A percentile compares a stretch with the other conserved stretches of the same genome.
These are phyloP conservation scores for Boehmeria nivea DNA, from an alignment of 306 rosid species.

Conservation along the genomic window DNA sequence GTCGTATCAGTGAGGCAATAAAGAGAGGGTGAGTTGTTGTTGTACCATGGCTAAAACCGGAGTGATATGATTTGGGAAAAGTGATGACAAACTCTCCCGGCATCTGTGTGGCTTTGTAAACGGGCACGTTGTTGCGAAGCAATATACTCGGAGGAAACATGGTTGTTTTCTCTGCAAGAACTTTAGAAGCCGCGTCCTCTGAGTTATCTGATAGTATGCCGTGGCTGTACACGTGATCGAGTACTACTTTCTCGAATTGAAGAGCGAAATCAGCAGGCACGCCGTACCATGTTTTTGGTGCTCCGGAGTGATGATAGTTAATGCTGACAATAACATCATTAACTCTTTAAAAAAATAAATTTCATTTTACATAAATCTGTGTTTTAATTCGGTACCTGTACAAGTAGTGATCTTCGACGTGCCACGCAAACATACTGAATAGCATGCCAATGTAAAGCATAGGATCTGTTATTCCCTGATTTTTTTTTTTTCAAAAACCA, in stretches of 20 bases:
- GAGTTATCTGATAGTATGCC: no score
- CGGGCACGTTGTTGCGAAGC: background rate
- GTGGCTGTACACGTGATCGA: background rate
- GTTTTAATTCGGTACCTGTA: slow-evolving; percentile 5
- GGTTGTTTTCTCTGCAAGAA: slow-evolving; percentile 9
- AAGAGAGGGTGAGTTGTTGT: no score
- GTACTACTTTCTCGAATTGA: background rate
- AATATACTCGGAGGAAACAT: slow-evolving; percentile 4
- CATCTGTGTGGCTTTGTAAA: slow-evolving; percentile 5
- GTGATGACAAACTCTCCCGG: slow-evolving; percentile 14
- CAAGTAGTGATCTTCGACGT: slow-evolving; percentile 12
- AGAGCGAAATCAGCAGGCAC: slow-evolving; percentile 2
- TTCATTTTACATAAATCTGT: background rate
- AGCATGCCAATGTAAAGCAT: slow-evolving; percentile 15
- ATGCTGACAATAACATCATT: no score
- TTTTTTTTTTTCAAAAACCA: background rate
- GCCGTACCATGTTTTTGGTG: slow-evolving; percentile 10
- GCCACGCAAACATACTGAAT: slow-evolving; percentile 13
- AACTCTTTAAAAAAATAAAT: no score
- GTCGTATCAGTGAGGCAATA: no score
- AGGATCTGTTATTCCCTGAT: slow-evolving; percentile 15
- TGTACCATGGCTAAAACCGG: slow-evolving; percentile 15
- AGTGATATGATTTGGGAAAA: slow-evolving; percentile 4
- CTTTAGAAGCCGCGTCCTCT: background rate
- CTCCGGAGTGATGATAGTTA: slow-evolving; percentile 10